These are phyloP conservation scores for Yamadazyma trypodendri DNA, from an alignment of 1,139 yeast species.

Conservation along the genomic window DNA sequence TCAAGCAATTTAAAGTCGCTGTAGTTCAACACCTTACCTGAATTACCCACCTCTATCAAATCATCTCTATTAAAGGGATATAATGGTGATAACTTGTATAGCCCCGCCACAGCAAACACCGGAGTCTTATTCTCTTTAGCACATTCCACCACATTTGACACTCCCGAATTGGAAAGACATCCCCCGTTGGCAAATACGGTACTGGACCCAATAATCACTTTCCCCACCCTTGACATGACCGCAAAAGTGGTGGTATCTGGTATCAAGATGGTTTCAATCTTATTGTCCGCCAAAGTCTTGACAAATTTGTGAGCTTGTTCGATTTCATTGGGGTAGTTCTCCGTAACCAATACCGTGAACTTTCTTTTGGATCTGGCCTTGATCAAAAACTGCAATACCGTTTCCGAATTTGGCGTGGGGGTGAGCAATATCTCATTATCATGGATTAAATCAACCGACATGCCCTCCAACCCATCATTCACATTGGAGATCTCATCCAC, in stretches of 20 bases:
- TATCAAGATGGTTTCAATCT: slow-evolving; percentile 85
- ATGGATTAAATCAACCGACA: slow-evolving; percentile 91
- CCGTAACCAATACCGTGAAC: slow-evolving; percentile 90
- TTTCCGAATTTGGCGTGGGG: slow-evolving; percentile 90
- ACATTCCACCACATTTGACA: slow-evolving; percentile 89
- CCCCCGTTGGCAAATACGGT: slow-evolving; percentile 97
- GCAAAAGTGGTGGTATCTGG: slow-evolving; percentile 95
- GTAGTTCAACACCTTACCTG: slow-evolving; percentile 78
- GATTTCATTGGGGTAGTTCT: slow-evolving; percentile 86
- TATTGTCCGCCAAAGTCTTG: slow-evolving; percentile 73
- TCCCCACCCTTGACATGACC: slow-evolving; percentile 95
- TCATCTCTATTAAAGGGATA: slow-evolving; percentile 92
- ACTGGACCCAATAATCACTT: slow-evolving; percentile 88
- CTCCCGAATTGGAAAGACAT: slow-evolving; percentile 85
- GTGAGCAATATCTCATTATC: slow-evolving; percentile 89
- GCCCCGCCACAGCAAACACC: slow-evolving; percentile 91
- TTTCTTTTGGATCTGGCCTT: slow-evolving; percentile 88
- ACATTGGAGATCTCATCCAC: slow-evolving; percentile 89
- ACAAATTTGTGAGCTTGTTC: slow-evolving; percentile 77
- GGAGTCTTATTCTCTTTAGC: slow-evolving; percentile 95
- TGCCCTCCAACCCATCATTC: slow-evolving; percentile 85
- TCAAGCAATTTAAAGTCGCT: slow-evolving; percentile 63
- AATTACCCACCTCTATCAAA: slow-evolving; percentile 89
- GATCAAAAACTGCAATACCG: slow-evolving; percentile 82
- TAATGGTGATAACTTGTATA: slow-evolving; percentile 87